phyloP scores from a whole-genome alignment of 2,329 filamentous ascomycete species.

The Aspergillus floridensis region DNA sequence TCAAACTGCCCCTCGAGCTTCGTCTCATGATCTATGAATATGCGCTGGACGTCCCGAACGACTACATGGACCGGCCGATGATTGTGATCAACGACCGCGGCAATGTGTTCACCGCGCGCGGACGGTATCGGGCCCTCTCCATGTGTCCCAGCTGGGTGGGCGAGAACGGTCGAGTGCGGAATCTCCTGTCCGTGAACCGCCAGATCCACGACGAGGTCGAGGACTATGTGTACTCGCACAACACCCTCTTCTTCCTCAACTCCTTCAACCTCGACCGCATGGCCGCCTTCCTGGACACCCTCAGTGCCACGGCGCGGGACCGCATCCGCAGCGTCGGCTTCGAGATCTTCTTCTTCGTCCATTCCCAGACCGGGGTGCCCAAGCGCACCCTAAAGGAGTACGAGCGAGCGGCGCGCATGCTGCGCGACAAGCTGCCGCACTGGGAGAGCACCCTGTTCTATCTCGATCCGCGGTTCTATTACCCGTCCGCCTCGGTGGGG shows the following conservation, averaged over 20 bases:
- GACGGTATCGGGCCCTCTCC: slow-evolving; percentile 30
- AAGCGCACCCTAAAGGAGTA: slow-evolving; percentile 35
- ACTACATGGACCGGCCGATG: slow-evolving; percentile 32
- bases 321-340: slow-evolving; percentile 37
- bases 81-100: slow-evolving; percentile 36
- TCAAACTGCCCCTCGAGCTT: slow-evolving; percentile 31
- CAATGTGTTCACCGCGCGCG: slow-evolving; percentile 31
- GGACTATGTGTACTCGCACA: slow-evolving; percentile 33
- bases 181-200: slow-evolving; percentile 31
- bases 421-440: slow-evolving; percentile 26
- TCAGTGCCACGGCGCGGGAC: slow-evolving; percentile 30
- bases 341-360: slow-evolving; percentile 38
- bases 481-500: slow-evolving; percentile 26
- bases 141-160: slow-evolving; percentile 37
- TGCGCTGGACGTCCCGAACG: slow-evolving; percentile 30
- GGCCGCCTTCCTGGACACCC: slow-evolving; percentile 31
- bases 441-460: slow-evolving; percentile 32
- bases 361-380: slow-evolving; percentile 32
- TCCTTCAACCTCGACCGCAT: slow-evolving; percentile 32
- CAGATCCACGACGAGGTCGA: slow-evolving; percentile 38
- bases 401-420: slow-evolving; percentile 24
- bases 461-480: slow-evolving; percentile 36
- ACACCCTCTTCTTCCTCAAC: slow-evolving; percentile 38
- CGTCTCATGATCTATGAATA: slow-evolving; percentile 37
- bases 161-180: slow-evolving; percentile 31